Evolutionary conservation across 2,329 filamentous ascomycete genomes (phyloP), one percentile per base, ranked within the genome.

Genomic region (Chaetoscypha palmicola): DNA sequence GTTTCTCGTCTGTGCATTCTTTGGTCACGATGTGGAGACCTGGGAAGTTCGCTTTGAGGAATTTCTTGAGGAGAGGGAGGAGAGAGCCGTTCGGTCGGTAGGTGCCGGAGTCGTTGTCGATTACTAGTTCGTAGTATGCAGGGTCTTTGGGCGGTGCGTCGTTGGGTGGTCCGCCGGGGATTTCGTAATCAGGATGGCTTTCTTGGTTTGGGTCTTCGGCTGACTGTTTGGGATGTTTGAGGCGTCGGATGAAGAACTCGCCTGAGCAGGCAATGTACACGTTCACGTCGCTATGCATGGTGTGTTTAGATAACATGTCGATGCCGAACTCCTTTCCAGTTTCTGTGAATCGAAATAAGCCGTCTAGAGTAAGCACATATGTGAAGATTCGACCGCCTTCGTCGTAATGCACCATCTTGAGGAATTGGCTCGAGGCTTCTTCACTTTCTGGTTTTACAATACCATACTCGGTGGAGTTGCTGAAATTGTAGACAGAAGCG

Each of bases 271-370:
- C 91, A 51, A 96, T 87, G 62, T 95, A 95, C 2, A 86, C 84
- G 26, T 81, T 85, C 1, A 95, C 90, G 63, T 96, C 83, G 52
- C 86, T 91, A 67, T 97, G 91, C 88, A 97, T 95, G 31, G 88
- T 94, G 64, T 97, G 91, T 63, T 97, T 97, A 64, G 83, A 89
- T 57, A 97, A 67, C 63, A 96, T 71, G 66, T 96, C 91, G 57
- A 97, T 88, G 41, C 90, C 88, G 47, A 96, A 96, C 58, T 96
- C 90, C 57, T 92, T 92, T 22, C 91, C 91, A 0, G 91, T 97
- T 64, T 96, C 91, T 1, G 91, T 96, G 66, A 96, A 96, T 35
- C 89, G 83, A 60, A 94, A 77, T 41, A 91, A 73, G 4, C 83
- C 85, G 59, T 97, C 91, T 5, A 96, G 73, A 0, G 88, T 94